Evolutionary conservation across 352 stramenopile species (phyloP).

Genomic region (Elongisporangium undulatum): DNA sequence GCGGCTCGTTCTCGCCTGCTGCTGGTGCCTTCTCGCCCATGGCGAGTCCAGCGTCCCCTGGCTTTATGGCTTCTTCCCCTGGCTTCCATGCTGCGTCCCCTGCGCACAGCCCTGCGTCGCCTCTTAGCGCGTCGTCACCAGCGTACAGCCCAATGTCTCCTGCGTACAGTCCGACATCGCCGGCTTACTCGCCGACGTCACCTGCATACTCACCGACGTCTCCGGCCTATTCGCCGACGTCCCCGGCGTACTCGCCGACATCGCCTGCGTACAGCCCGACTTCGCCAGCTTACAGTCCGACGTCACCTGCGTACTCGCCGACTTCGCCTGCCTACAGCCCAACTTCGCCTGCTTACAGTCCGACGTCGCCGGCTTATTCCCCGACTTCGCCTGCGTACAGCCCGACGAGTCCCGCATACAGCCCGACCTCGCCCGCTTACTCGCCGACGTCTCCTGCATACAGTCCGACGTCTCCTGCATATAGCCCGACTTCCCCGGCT

Average conservation of each 20-base stretch:
- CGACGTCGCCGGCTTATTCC: conserved; percentile 87
- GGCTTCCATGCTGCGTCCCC: conserved; percentile 80
- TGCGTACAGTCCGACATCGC: conserved; percentile 80
- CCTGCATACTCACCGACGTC: conserved; percentile 75
- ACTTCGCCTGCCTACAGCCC: conserved; percentile 77
- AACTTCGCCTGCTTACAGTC: conserved; percentile 78
- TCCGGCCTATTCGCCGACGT: conserved; percentile 80
- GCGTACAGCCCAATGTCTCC: conserved; percentile 88
- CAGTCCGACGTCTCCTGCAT: conserved; percentile 54
- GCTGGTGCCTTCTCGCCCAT: conserved; percentile 83
- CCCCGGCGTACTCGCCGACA: conserved; percentile 72
- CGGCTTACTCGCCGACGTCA: conserved; percentile 51
- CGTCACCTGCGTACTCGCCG: conserved; percentile 66
- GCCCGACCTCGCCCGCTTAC: conserved; percentile 64
- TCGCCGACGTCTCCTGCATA: conserved; percentile 59
- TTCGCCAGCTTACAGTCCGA: conserved; percentile 68
- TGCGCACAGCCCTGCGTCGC: conserved; percentile 68
- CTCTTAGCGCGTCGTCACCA: conserved; percentile 72
- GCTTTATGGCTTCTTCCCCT: conserved; percentile 64
- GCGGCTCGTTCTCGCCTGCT: conserved; percentile 87
- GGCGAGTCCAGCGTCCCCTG: conserved; percentile 70
- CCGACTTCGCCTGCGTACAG: conserved; percentile 84
- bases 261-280: conserved; percentile 68
- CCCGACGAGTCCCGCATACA: conserved; percentile 84
- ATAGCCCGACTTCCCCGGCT: conserved; percentile 59